phyloP scores from a whole-genome alignment of 148 eudicot genomes.

The Vaccinium darrowii region DNA sequence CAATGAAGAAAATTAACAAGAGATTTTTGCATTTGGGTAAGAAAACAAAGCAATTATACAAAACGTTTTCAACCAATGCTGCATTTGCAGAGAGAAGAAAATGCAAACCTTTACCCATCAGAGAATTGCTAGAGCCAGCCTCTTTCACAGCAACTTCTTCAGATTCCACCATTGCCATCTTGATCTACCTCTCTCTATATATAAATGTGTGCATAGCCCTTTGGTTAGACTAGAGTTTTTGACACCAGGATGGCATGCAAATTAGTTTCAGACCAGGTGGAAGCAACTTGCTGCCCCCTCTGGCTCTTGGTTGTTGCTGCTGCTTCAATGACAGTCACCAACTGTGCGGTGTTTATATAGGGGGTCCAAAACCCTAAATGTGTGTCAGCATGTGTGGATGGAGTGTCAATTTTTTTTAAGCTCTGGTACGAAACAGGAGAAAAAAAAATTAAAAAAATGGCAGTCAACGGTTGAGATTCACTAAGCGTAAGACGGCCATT shows the following conservation, averaged over 20 bases:
- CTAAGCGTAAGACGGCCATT: too few relatives aligned
- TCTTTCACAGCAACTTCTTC: constrained; percentile 2
- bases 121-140: neutral
- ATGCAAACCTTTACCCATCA: neutral
- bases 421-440: too few relatives aligned
- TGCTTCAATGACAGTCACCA: neutral
- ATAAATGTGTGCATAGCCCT: neutral
- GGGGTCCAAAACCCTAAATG: neutral
- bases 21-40: neutral
- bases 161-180: constrained; percentile 12
- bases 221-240: neutral
- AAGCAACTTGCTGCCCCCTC: neutral
- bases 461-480: too few relatives aligned
- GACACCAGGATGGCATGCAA: constrained; percentile 6
- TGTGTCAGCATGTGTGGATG: neutral
- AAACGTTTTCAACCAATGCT: neutral
- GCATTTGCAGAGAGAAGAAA: neutral
- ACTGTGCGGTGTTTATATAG: constrained; percentile 1
- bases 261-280: neutral
- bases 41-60: neutral
- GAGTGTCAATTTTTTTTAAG: neutral
- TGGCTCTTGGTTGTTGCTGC: neutral
- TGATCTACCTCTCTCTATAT: neutral
- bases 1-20: neutral
- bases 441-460: too few relatives aligned